A percentile compares a stretch with the other conserved stretches of the same genome.
Evolutionary conservation across 208 protist genomes (phyloP).

Genomic region (Leishmania tropica): DNA sequence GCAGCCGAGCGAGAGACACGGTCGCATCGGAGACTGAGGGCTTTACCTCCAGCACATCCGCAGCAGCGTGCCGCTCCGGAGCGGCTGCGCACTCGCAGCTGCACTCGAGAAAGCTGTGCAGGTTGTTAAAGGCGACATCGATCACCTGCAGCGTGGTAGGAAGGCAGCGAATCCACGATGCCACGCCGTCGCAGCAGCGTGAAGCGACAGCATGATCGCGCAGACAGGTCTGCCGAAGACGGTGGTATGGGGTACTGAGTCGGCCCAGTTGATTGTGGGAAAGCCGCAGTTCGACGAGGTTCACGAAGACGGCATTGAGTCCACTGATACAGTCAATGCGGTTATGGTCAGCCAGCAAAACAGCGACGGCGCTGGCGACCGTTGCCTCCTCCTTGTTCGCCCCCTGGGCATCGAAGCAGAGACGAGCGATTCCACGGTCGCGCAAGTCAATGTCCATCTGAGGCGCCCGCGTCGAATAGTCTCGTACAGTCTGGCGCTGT

Average conservation of each 20-base stretch:
- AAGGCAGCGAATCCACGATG: slow-evolving; percentile 64
- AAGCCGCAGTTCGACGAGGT: slow-evolving; percentile 63
- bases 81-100: slow-evolving; percentile 28
- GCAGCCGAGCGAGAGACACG: slow-evolving; percentile 12
- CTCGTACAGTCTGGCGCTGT: neutral
- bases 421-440: slow-evolving; percentile 60
- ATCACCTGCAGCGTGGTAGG: slow-evolving; percentile 65
- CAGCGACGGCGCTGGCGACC: slow-evolving; percentile 46
- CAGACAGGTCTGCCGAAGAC: slow-evolving; percentile 1
- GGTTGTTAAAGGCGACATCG: slow-evolving; percentile 74
- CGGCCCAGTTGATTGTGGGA: slow-evolving; percentile 68
- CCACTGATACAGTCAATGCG: slow-evolving; percentile 61
- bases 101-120: slow-evolving; percentile 61
- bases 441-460: slow-evolving; percentile 82
- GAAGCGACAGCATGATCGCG: neutral
- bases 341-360: slow-evolving; percentile 56
- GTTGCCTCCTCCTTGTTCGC: slow-evolving; percentile 52
- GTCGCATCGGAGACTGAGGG: neutral
- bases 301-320: slow-evolving; percentile 52
- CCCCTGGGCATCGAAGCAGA: slow-evolving; percentile 55
- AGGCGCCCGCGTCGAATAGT: neutral
- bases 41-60: neutral
- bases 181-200: slow-evolving; percentile 41
- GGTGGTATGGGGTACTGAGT: slow-evolving; percentile 32
- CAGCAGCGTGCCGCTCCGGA: neutral